A percentile compares a stretch with the other conserved stretches of the same genome.
Evolutionary conservation across 1,139 yeast species (phyloP).

Genomic region (Wickerhamomyces sp.): DNA sequence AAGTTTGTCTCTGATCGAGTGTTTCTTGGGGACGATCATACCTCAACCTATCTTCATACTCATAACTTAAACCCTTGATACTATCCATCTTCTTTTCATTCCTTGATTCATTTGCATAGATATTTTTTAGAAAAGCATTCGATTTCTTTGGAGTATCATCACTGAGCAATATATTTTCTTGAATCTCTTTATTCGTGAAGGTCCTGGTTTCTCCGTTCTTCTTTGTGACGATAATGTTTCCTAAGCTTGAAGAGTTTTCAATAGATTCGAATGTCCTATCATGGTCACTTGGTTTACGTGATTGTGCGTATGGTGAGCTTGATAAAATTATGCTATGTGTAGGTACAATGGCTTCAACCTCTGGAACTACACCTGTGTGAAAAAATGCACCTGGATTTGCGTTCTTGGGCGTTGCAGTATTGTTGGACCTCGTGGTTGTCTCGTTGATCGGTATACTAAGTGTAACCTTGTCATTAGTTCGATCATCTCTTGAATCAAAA

Average conservation of each 20-base stretch:
- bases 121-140: no score
- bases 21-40: background rate
- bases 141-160: no score
- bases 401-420: background rate
- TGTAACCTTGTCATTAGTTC: background rate
- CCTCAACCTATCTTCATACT: background rate
- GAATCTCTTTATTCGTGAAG: background rate
- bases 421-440: background rate
- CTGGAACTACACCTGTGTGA: no score
- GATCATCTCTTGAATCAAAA: background rate
- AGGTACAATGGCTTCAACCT: no score
- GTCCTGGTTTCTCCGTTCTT: no score
- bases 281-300: background rate
- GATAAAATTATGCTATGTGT: no score
- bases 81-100: background rate
- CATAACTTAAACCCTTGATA: background rate
- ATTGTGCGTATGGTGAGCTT: conserved; percentile 4
- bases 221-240: no score
- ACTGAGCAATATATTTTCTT: no score
- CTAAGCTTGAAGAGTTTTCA: no score
- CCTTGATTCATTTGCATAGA: no score
- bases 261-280: background rate
- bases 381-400: background rate
- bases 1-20: background rate
- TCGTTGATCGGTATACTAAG: background rate